Conservation (phyloP, 23 red algal species). For the Rhodosorus marinus region DNA sequence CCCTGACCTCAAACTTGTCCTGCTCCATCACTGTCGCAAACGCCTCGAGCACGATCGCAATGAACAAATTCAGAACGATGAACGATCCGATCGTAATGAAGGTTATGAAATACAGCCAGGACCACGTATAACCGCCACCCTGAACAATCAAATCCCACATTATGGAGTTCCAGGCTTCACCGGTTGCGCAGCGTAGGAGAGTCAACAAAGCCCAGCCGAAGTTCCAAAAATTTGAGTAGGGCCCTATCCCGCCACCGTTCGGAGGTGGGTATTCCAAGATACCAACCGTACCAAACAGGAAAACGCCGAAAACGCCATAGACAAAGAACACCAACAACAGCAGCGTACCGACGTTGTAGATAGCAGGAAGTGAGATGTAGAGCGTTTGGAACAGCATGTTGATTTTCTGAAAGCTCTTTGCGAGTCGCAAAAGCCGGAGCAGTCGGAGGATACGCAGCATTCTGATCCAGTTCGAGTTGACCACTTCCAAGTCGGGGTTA, state of each 20-base stretch:
- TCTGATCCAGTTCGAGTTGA: not conserved
- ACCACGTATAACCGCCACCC: not conserved
- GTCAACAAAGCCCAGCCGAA: not conserved
- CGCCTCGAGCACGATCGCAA: not conserved
- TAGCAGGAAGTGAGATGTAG: not conserved
- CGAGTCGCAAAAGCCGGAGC: not conserved
- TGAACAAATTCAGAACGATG: not conserved
- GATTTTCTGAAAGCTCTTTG: not conserved
- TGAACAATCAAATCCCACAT: not conserved
- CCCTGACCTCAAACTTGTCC: not conserved
- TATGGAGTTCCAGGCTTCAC: not conserved
- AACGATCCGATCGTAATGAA: not conserved
- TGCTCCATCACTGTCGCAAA: not conserved
- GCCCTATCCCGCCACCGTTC: not conserved
- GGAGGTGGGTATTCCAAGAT: not conserved
- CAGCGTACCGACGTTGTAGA: not conserved
- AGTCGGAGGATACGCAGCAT: not conserved
- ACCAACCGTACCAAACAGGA: not conserved
- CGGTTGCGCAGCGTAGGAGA: not conserved
- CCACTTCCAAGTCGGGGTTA: too few relatives aligned
- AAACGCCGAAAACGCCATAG: not conserved
- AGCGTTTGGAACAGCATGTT: not conserved
- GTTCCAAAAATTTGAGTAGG: not conserved
- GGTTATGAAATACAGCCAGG: not conserved
- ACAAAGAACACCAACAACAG: not conserved